Percentiles rank a stretch among this genome's conserved stretches.
Evolutionary conservation across 805 yeast species (phyloP).

Genomic region (Candida silvicultrix): DNA sequence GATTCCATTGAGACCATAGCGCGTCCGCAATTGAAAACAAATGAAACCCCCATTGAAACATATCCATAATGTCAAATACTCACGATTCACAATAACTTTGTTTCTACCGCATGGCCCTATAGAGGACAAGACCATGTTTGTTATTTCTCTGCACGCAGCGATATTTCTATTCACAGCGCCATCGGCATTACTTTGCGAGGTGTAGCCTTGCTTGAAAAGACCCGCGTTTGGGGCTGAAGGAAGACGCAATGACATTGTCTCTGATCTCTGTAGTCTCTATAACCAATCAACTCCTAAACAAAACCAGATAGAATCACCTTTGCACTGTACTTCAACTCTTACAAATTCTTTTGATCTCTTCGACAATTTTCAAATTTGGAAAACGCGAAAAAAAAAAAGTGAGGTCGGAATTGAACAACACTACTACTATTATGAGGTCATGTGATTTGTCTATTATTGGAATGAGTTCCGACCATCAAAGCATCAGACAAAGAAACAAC

Average conservation of each 20-base stretch:
- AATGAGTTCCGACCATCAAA: not conserved
- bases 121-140: slow-evolving; percentile 86
- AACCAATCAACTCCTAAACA: not conserved
- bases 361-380: not conserved
- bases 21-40: no score
- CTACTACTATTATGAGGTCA: no score
- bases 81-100: slow-evolving; percentile 81
- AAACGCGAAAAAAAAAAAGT: not conserved
- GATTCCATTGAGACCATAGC: no score
- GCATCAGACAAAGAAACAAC: no score
- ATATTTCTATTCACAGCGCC: slow-evolving; percentile 93
- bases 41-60: not conserved
- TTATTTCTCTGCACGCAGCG: slow-evolving; percentile 89
- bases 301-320: no score
- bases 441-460: no score
- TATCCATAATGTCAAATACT: slow-evolving; percentile 3
- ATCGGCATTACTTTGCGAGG: slow-evolving; percentile 78
- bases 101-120: slow-evolving; percentile 98
- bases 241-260: slow-evolving; percentile 73
- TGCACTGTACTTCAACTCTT: no score
- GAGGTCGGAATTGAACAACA: not conserved
- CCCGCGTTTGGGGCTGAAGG: slow-evolving; percentile 94
- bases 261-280: not conserved
- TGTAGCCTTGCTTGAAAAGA: slow-evolving; percentile 92
- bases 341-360: not conserved